Percentiles rank a stretch among this genome's conserved stretches.
Evolutionary conservation across 75 land plant genomes (phyloP).

Genomic region (Picea glauca): DNA sequence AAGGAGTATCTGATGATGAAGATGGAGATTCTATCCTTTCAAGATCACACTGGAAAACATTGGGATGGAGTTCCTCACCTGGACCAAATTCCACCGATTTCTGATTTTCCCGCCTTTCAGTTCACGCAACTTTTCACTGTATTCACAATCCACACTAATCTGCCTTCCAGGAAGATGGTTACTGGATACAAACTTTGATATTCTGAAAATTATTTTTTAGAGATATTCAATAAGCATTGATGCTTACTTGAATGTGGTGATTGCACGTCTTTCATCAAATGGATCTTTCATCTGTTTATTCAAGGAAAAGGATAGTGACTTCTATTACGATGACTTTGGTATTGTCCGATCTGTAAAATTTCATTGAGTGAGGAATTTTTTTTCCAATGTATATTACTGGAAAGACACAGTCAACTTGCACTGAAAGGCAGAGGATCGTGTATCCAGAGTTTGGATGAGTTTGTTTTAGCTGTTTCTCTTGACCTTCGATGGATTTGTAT

Average conservation of each 20-base stretch:
- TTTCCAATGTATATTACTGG: not conserved
- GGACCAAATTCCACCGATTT: conserved; percentile 3
- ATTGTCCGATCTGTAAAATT: not conserved
- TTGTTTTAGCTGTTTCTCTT: not conserved
- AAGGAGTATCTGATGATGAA: conserved; percentile 24
- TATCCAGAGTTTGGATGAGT: not conserved
- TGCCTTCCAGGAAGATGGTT: too few relatives aligned
- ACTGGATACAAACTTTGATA: too few relatives aligned
- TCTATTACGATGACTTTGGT: not conserved
- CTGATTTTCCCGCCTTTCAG: not conserved
- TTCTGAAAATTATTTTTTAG: not conserved
- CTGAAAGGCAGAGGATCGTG: not conserved
- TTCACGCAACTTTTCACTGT: too few relatives aligned
- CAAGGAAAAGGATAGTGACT: not conserved
- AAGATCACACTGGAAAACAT: conserved; percentile 5
- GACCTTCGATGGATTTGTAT: not conserved
- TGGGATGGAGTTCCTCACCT: conserved; percentile 33
- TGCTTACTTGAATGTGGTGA: not conserved
- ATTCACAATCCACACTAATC: too few relatives aligned
- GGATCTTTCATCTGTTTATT: not conserved
- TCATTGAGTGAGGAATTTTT: not conserved
- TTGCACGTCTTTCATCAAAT: not conserved
- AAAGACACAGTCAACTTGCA: not conserved
- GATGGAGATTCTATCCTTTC: conserved; percentile 11
- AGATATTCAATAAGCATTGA: not conserved